Evolutionary conservation across 1,284 basidiomycete genomes (phyloP), one percentile per base, ranked within the genome.

Genomic region (Tylopilus sp.): DNA sequence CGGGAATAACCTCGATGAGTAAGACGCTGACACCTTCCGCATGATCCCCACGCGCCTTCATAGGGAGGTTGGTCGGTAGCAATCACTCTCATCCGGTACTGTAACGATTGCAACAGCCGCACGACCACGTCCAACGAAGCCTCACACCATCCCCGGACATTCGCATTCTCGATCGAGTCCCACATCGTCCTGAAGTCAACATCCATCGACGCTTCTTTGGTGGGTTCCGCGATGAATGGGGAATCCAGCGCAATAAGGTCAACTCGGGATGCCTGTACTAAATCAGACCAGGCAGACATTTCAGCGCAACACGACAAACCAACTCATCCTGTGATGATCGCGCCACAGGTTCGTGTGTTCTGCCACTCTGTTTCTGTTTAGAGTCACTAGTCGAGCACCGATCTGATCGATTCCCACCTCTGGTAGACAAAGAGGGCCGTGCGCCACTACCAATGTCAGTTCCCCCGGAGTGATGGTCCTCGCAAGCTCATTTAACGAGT

Each of bases 241-340:
- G 82, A 81, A 60, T 89, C 86, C 26, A 89, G 74, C 7, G 77
- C 67, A 53, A 89, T 87, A 38, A 89, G 74, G 62, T 87, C 83
- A 31, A 71, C 64, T 26, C 74, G 72, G 40, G 71, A 65, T 12
- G 58, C 61, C 76, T 78, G 49, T 28, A 10, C 39, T 25, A 19
- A 33, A 47, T 66, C 29, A 67, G 51, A 46, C 23, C 19, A 43
- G n/a, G 25, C 34, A 18, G 33, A 26, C 31, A 31, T 44, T 21
- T 40, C 15, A 29, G 12, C 45, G 16, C 28, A 54, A 33, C 25
- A 1, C 16, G 16, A 54, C 64, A n/a, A 51, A 66, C 64, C 30
- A 61, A 46, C 12, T 59, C 63, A 46, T 56, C 57, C 29, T 46
- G 49, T 4, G 44, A 23, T 26, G 44, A 26, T 18, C 25, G 49